Evolutionary conservation across 495 filamentous ascomycete species (phyloP).

Genomic region (Bombardia bombarda): DNA sequence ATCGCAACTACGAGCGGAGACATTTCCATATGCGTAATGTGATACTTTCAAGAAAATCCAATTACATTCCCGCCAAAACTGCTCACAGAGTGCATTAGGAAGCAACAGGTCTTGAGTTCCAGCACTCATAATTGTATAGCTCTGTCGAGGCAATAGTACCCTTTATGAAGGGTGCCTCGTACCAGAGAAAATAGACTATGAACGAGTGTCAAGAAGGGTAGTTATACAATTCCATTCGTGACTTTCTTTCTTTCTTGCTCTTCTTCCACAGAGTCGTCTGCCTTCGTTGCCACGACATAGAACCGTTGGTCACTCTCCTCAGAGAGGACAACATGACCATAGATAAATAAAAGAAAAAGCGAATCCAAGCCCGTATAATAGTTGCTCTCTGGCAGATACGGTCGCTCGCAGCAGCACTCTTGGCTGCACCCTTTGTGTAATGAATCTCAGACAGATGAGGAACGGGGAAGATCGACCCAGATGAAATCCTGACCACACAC

Average conservation of each 20-base stretch:
- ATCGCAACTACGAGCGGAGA: too few species aligned
- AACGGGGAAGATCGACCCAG: not conserved
- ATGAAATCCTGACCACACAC: not conserved
- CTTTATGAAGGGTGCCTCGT: not conserved
- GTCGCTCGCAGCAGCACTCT: not conserved
- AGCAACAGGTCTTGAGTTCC: too few species aligned
- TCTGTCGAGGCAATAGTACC: not conserved
- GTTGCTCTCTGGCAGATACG: not conserved
- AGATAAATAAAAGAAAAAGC: not conserved
- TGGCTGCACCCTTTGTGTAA: not conserved
- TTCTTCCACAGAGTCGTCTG: not conserved
- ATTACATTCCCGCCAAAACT: not conserved
- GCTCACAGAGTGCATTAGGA: not conserved
- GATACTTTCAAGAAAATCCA: too few species aligned
- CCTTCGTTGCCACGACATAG: not conserved
- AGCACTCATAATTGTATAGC: not conserved
- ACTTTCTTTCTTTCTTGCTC: not conserved
- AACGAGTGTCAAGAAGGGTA: slow-evolving; percentile 25
- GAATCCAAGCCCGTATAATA: not conserved
- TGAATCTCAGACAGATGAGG: not conserved
- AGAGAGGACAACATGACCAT: too few species aligned
- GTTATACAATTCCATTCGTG: not conserved
- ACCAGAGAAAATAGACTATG: not conserved
- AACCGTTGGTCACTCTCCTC: slow-evolving; percentile 1
- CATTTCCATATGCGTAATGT: too few species aligned